These are phyloP conservation scores for Picea glauca DNA, from an alignment of 75 land plant species.

Conservation along the genomic window DNA sequence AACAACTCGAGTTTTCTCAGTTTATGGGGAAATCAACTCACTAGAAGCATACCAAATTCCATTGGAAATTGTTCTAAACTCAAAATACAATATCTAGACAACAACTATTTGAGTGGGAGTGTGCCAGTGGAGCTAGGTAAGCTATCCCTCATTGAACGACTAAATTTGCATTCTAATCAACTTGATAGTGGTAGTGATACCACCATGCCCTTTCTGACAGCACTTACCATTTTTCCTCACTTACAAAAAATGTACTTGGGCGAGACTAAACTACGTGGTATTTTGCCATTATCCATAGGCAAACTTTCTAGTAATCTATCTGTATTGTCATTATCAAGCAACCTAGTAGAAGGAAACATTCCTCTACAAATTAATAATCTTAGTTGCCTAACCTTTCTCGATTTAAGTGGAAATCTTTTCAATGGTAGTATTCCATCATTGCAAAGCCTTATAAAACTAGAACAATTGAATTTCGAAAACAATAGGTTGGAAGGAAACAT, in stretches of 20 bases:
- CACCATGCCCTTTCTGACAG: slow-evolving; percentile 5
- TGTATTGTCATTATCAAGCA: not conserved
- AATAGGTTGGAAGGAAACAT: slow-evolving; percentile 26
- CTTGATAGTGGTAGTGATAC: not conserved
- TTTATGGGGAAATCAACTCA: slow-evolving; percentile 31
- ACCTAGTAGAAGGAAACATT: not conserved
- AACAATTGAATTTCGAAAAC: slow-evolving; percentile 15
- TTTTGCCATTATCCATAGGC: not conserved
- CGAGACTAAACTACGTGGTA: not conserved
- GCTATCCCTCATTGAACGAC: slow-evolving; percentile 9
- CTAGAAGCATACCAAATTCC: slow-evolving; percentile 34
- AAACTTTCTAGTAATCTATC: not conserved
- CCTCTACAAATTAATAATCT: slow-evolving; percentile 19
- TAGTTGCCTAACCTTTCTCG: slow-evolving; percentile 11
- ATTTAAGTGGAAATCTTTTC: slow-evolving; percentile 13
- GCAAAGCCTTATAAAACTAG: not conserved
- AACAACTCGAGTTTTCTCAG: slow-evolving; percentile 17
- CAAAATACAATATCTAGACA: not conserved
- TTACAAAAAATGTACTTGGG: not conserved
- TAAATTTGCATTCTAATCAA: slow-evolving; percentile 20
- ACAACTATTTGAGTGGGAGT: slow-evolving; percentile 18
- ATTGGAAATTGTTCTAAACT: slow-evolving; percentile 20
- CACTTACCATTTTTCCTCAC: not conserved
- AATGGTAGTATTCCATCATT: slow-evolving; percentile 18
- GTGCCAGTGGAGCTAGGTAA: slow-evolving; percentile 11